Evolutionary conservation across 78 protist genomes (phyloP), one percentile per base, ranked within the genome.

Genomic region (Dictyostelium intermedium): DNA sequence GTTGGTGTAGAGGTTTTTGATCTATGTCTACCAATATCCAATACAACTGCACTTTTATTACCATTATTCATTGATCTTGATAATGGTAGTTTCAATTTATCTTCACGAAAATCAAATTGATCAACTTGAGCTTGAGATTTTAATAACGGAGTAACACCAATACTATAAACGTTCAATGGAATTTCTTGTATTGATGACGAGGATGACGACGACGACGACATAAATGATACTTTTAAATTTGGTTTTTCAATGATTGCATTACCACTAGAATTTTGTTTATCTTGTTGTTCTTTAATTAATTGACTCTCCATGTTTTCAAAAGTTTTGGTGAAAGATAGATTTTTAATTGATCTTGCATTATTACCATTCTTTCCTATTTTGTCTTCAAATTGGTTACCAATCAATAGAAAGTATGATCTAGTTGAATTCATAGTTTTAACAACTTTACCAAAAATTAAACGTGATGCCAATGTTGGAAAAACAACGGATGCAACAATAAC

Each of bases 351-450:
- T 69, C 32, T 4, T 14, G 0, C 37, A 66, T 66, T 66, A 16
- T 23, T n/a, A 61, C 43, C 34, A 37, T 16, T 0, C 23, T 25
- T 50, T 6, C 63, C 53, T 1, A 61, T 9, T 16, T 47, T 78
- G 0, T 34, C 70, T 50, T 89, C 94, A 66, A 89, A 37, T 20
- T 47, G 69, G 20, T 80, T 47, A 11, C 94, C 94, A 80, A 89
- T 25, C 2, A 77, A 84, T 32, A 25, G 43, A 25, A 89, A 89
- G 43, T 37, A 61, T 0, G 8, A 9, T 35, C 94, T 34, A 6
- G 94, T 47, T 3, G 76, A 43, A 8, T 69, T 27, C 53, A 89
- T 34, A 2, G 94, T 34, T 43, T 80, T 89, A 6, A 69, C 37
- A 2, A 80, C 69, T 61, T 89, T 89, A 2, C 69, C 56, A 30